Conservation (phyloP, 345 rosid species). For the Stellera chamaejasme region DNA sequence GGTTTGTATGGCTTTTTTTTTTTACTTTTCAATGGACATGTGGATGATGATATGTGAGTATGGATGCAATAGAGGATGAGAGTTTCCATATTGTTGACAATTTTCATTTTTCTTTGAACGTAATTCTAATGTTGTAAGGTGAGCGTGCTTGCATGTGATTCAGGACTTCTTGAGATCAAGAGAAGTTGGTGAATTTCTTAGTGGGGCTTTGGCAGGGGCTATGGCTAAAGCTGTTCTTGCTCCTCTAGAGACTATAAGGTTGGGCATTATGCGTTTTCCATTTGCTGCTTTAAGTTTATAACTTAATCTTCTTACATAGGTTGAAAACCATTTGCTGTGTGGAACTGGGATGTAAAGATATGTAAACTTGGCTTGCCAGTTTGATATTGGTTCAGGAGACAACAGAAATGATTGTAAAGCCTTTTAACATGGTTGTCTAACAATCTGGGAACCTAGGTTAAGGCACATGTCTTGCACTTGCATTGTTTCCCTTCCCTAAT, state of each 20-base stretch:
- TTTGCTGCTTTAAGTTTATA: conserved; percentile 3
- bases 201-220: conserved; percentile 98
- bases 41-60: background rate
- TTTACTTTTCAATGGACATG: background rate
- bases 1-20: background rate
- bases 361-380: background rate
- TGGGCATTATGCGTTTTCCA: conserved; percentile 8
- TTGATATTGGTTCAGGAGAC: background rate
- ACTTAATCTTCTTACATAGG: background rate
- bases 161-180: conserved; percentile 63
- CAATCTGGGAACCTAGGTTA: background rate
- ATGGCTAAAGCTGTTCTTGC: conserved; percentile 99
- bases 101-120: too few species aligned
- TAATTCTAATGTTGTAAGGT: too few species aligned
- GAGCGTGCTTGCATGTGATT: conserved; percentile 15
- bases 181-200: conserved; percentile 88
- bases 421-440: background rate
- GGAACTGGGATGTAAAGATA: background rate
- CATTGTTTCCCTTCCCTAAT: background rate
- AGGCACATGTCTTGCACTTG: background rate
- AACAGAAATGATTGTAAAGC: too few species aligned
- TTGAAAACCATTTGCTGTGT: background rate
- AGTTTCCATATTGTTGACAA: too few species aligned
- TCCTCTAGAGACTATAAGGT: conserved; percentile 98
- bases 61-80: too few species aligned